Conservation (phyloP, 2,329 filamentous ascomycete genomes). For the Eutypa lata region DNA sequence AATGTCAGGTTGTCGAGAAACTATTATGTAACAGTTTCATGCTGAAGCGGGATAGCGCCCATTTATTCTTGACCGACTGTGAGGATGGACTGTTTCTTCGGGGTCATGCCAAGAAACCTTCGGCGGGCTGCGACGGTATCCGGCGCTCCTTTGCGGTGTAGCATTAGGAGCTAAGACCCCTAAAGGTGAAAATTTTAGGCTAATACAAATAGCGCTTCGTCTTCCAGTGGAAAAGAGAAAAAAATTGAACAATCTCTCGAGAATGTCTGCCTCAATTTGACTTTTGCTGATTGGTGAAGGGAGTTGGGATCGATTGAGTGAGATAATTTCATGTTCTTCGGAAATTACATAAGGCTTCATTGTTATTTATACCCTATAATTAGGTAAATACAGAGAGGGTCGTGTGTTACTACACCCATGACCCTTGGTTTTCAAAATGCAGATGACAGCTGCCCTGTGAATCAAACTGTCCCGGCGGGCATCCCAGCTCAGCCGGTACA, state of each 20-base stretch:
- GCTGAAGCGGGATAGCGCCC: background rate
- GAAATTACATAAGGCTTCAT: too few relatives aligned
- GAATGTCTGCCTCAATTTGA: background rate
- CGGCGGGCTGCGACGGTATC: background rate
- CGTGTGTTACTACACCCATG: conserved; percentile 8
- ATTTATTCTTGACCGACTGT: background rate
- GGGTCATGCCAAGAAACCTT: background rate
- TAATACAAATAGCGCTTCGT: background rate
- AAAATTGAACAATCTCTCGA: background rate
- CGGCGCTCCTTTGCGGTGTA: background rate
- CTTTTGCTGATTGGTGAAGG: background rate
- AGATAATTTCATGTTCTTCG: too few relatives aligned
- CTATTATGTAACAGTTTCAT: background rate
- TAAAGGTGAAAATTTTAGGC: too few relatives aligned
- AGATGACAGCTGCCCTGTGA: conserved; percentile 28
- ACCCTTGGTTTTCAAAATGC: conserved; percentile 18
- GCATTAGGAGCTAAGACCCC: too few relatives aligned
- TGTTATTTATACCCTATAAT: too few relatives aligned
- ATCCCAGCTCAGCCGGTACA: conserved; percentile 15
- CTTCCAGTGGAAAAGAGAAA: background rate
- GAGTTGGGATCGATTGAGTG: too few relatives aligned
- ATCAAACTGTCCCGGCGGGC: conserved; percentile 25
- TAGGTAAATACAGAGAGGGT: background rate
- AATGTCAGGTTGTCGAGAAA: background rate
- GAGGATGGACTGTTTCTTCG: background rate